A percentile compares a stretch with the other conserved stretches of the same genome.
These are phyloP conservation scores for Metarhizium humberi DNA, from an alignment of 2,329 filamentous ascomycete species.

Conservation along the genomic window DNA sequence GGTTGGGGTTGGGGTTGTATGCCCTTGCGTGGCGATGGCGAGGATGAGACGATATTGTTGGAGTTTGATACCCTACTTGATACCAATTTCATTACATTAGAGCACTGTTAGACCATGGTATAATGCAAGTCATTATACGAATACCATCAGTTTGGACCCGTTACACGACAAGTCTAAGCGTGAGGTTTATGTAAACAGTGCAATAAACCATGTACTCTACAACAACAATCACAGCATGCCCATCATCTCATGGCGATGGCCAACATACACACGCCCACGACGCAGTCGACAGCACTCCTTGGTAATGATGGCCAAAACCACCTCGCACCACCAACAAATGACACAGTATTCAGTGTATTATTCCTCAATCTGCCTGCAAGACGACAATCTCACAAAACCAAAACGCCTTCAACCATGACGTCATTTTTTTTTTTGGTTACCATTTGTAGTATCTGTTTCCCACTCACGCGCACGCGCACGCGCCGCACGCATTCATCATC, in stretches of 20 bases:
- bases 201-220: too few species aligned
- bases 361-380: background rate
- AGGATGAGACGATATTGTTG: too few species aligned
- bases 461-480: background rate
- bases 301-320: background rate
- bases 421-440: background rate
- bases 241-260: too few species aligned
- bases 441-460: background rate
- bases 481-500: background rate
- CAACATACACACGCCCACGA: background rate
- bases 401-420: constrained; percentile 2
- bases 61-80: background rate
- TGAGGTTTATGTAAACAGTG: too few species aligned
- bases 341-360: background rate
- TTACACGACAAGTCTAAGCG: too few species aligned
- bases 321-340: background rate
- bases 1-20: too few species aligned
- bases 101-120: background rate
- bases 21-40: too few species aligned
- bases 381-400: background rate
- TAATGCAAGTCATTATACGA: too few species aligned
- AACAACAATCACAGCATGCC: too few species aligned
- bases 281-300: too few species aligned
- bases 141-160: too few species aligned
- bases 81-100: background rate